phyloP scores from a whole-genome alignment of 441 rosid genomes.

The Pelargonium australe region DNA sequence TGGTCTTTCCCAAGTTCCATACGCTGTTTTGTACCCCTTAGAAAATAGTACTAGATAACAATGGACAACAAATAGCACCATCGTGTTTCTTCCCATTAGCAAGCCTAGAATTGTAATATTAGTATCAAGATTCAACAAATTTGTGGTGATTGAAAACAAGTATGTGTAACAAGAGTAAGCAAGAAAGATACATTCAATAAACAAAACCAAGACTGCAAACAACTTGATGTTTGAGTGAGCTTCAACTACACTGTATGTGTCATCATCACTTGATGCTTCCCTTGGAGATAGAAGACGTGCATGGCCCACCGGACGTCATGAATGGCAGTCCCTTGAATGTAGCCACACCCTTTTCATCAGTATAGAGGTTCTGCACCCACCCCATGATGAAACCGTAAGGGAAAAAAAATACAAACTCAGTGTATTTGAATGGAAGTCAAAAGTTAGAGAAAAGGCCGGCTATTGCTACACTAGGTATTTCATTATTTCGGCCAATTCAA shows the following conservation, averaged over 20 bases:
- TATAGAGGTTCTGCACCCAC: conserved; percentile 66
- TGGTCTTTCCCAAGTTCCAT: too few species aligned
- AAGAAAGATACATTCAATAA: neutral
- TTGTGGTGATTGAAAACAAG: neutral
- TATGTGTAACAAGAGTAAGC: too few species aligned
- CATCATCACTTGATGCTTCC: conserved; percentile 62
- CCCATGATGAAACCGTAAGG: conserved; percentile 6
- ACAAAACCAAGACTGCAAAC: conserved; percentile 1
- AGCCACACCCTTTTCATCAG: conserved; percentile 85
- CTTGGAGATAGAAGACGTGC: conserved; percentile 63
- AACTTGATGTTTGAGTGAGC: neutral
- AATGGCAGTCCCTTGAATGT: conserved; percentile 85
- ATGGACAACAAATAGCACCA: neutral
- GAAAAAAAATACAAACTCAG: conserved; percentile 5
- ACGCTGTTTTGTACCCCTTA: too few species aligned
- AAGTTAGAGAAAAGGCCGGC: neutral
- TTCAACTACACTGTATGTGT: neutral
- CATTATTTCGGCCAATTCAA: conserved; percentile 1
- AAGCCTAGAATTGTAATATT: neutral
- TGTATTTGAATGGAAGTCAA: neutral
- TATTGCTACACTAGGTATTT: neutral
- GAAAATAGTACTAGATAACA: too few species aligned
- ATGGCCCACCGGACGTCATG: conserved; percentile 84
- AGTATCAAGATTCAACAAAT: neutral
- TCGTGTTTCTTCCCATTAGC: neutral